phyloP scores from a whole-genome alignment of 2,329 filamentous ascomycete genomes.

The Zasmidium cellare region DNA sequence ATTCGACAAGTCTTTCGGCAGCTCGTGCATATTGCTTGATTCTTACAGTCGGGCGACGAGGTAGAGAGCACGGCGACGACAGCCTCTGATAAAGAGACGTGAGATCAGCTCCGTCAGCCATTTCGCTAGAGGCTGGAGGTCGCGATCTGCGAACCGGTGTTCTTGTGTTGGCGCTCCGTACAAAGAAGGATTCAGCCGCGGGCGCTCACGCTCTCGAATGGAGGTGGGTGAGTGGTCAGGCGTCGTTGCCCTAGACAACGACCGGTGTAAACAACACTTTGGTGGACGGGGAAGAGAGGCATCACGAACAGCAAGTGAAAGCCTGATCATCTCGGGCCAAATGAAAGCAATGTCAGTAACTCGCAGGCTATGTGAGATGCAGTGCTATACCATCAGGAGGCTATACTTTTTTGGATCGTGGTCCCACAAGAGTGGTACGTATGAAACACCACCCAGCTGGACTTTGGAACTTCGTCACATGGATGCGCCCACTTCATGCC shows the following conservation, averaged over 20 bases:
- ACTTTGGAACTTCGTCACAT: too few species aligned
- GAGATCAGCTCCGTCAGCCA: background rate
- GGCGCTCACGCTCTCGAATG: background rate
- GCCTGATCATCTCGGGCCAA: too few species aligned
- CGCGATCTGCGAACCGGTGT: background rate
- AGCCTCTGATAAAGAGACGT: background rate
- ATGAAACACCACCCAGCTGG: too few species aligned
- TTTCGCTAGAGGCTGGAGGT: background rate
- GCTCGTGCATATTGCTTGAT: conserved; percentile 30
- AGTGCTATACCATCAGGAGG: too few species aligned
- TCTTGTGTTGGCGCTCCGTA: background rate
- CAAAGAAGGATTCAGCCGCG: conserved; percentile 4
- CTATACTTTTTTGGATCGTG: too few species aligned
- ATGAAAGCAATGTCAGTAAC: too few species aligned
- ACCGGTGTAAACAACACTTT: background rate
- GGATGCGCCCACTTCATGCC: too few species aligned
- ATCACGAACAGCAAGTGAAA: background rate
- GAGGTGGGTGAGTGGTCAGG: conserved; percentile 1
- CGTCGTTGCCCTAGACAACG: background rate
- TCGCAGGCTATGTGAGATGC: too few species aligned
- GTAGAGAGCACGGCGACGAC: background rate
- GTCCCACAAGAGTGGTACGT: too few species aligned
- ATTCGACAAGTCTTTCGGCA: conserved; percentile 31
- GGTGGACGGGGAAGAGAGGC: background rate
- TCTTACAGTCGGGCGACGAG: background rate